Evolutionary conservation across 495 filamentous ascomycete species (phyloP), one percentile per base, ranked within the genome.

Genomic region (Tuber indicum): DNA sequence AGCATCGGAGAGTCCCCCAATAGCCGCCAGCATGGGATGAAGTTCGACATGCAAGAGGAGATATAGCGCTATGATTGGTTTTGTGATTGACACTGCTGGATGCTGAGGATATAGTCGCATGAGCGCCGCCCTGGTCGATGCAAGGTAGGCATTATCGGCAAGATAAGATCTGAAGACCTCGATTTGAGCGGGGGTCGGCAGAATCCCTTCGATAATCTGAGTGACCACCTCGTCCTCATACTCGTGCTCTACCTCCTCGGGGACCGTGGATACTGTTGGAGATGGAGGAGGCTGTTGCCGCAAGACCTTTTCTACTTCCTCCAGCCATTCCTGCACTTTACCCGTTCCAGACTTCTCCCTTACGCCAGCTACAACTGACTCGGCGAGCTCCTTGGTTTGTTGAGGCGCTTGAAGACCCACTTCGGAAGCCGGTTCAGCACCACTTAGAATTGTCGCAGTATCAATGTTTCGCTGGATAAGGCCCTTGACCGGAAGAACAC

Each of bases 21-120:
- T 89, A 1, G 96, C 98, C 43, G 91, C 89, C 39, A 99, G 89
- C 17, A 97, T 90, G 81, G 93, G 91, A 83, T 98, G 96, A 58
- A 96, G 87, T 42, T 87, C 85, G 0, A 91, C 91, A 84, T 98
- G 91, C 76, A 91, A 93, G 72, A 98, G 87, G 78, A 99, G 91
- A 82, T 93, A 99, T 77, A 97, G 91, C 43, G 93, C 92, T 7
- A 92, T 87, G 70, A 83, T 84, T 39, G 82, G 82, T 45, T 77
- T 71, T 12, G 79, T 84, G 73, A 84, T 83, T 42, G 79, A 76
- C 2, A 76, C 79, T 39, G 77, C 41, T 10, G 79, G 79, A 45
- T 83, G 77, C 70, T 81, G 79, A n/a, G 79, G 77, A 58, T 84
- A 84, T 9, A 84, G 43, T 21, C 82, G 58, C 10, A 71, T 36